Conservation (phyloP, 768 basidiomycete genomes). For the Inosperma sp. region DNA sequence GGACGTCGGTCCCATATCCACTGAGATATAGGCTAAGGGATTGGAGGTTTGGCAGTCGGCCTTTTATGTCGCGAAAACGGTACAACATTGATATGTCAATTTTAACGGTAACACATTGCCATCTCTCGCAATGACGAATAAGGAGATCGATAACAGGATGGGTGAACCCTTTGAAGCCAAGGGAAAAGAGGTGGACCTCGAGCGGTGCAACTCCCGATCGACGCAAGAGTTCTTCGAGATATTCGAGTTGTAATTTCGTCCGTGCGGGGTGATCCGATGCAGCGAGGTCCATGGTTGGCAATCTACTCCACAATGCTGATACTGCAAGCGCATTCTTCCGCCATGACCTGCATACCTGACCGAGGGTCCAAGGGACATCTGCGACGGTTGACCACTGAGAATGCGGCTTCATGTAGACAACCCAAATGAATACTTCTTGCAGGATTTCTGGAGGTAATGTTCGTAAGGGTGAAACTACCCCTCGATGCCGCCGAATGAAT, state of each 20-base stretch:
- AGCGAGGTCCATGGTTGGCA: conserved; percentile 8
- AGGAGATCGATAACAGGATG: conserved; percentile 12
- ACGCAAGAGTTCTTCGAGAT: conserved; percentile 8
- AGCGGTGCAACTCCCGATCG: conserved; percentile 9
- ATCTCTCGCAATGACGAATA: conserved; percentile 10
- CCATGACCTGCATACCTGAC: conserved; percentile 10
- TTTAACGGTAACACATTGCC: conserved; percentile 8
- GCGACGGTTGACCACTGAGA: neutral
- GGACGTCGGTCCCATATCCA: conserved; percentile 2
- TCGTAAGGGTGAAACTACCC: conserved; percentile 8
- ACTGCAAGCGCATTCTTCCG: conserved; percentile 7
- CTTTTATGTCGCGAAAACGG: conserved; percentile 19
- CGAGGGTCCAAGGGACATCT: conserved; percentile 8
- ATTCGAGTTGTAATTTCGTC: conserved; percentile 5
- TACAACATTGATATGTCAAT: conserved; percentile 12
- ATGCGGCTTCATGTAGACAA: neutral
- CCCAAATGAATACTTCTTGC: conserved; percentile 9
- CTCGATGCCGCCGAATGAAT: conserved; percentile 20
- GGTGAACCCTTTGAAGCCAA: neutral
- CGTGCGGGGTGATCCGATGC: neutral
- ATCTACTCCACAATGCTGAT: conserved; percentile 8
- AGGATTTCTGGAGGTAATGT: conserved; percentile 9
- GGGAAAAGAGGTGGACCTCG: conserved; percentile 6
- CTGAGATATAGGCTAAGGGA: conserved; percentile 14
- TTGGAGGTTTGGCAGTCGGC: conserved; percentile 19